Evolutionary conservation across 2,329 filamentous ascomycete genomes (phyloP), one percentile per base, ranked within the genome.

Genomic region (Trichoderma arundinaceum): DNA sequence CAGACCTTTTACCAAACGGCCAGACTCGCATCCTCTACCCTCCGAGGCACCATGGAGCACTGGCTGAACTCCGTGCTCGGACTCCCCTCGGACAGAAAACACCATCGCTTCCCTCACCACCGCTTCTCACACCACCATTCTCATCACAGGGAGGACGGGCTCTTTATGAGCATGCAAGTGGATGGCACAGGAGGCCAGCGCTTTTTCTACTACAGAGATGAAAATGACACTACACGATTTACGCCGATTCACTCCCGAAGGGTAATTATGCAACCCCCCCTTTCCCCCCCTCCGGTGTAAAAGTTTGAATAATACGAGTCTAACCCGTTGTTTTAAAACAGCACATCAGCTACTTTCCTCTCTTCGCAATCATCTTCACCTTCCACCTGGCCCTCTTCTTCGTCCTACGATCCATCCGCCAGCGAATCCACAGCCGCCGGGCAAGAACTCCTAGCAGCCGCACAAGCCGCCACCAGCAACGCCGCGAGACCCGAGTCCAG

Each of bases 401-500:
- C 41, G 22, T 39, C 43, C 41, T 67, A 10, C 66, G 61, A 35
- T 67, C 33, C 41, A 19, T 62, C 33, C 66, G 53, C 41, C 65
- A 32, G 13, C 65, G 62, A 35, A 53, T 32, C 28, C 49, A 58
- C 32, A 15, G 12, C 12, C 65, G 52, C 22, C 39, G 32, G 8
- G 12, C 38, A 38, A 39, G 44, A n/a, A 62, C 8, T 15, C 57
- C 17, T 32, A 54, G 39, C 15, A 43, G 41, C 13, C 22, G 33
- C 1, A 13, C 13, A 32, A 13, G 38, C 28, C 22, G 22, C 22
- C 22, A 28, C 22, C 53, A 38, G 10, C n/a, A 15, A 7, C 49
- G 35, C 8, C 28, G 48, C 35, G 59, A 62, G 32, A n/a, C 72
- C 39, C 70, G 70, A n/a, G 63, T 67, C 12, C 71, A 75, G 57